Percentiles rank a stretch among this genome's conserved stretches.
Conservation (phyloP, 1,284 basidiomycete genomes). For the Sanghuangporus baumii region DNA sequence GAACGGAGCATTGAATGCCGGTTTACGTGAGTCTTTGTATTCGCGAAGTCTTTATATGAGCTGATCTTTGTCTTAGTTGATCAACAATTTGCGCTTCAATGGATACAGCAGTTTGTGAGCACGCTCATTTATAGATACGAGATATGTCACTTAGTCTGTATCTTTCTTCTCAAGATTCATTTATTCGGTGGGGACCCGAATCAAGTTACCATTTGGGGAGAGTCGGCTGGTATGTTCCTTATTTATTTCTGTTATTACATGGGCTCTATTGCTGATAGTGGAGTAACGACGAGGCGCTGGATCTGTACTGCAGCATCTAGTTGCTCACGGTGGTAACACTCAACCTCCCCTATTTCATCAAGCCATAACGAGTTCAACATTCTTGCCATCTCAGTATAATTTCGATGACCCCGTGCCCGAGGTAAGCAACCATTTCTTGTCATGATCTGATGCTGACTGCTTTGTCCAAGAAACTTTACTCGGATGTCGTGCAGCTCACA, state of each 20-base stretch:
- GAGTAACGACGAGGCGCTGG: conserved; percentile 18
- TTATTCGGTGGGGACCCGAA: conserved; percentile 29
- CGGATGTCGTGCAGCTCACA: background rate
- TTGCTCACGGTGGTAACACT: conserved; percentile 21
- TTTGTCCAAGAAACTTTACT: conserved; percentile 10
- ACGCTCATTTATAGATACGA: background rate
- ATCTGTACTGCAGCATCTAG: conserved; percentile 22
- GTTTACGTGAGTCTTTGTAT: conserved; percentile 21
- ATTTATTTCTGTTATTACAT: background rate
- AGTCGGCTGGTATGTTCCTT: conserved; percentile 26
- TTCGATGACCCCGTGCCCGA: conserved; percentile 20
- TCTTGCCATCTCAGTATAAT: conserved; percentile 20
- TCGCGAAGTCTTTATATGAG: background rate
- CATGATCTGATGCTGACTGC: background rate
- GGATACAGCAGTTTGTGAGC: conserved; percentile 28
- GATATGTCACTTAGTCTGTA: background rate
- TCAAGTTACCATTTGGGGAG: conserved; percentile 31
- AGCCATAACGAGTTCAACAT: conserved; percentile 20
- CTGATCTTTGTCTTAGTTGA: conserved; percentile 23
- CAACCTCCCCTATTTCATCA: conserved; percentile 20
- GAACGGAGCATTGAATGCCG: conserved; percentile 27
- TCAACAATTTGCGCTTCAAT: conserved; percentile 28
- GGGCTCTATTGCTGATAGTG: background rate
- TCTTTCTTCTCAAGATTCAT: conserved; percentile 19
- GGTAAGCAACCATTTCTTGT: background rate